These are phyloP conservation scores for Cnidoscolus chayamansa DNA, from an alignment of 441 rosid species.

Conservation along the genomic window DNA sequence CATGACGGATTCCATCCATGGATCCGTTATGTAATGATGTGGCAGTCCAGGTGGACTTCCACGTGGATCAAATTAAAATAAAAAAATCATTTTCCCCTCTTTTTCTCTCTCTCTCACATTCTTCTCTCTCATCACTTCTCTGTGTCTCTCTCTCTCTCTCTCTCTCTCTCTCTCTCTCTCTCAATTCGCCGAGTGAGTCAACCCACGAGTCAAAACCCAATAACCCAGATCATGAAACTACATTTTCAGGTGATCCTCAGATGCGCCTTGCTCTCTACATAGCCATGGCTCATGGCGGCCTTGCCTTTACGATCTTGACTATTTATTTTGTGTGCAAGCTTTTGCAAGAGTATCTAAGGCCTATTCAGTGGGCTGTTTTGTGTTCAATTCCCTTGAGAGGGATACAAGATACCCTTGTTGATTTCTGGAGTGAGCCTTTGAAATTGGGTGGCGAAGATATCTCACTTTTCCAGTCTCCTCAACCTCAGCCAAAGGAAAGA, in stretches of 20 bases:
- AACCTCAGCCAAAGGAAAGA: not conserved
- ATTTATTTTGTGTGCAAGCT: slow-evolving; percentile 72
- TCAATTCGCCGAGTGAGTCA: slow-evolving; percentile 15
- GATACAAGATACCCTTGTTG: slow-evolving; percentile 77
- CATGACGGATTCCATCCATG: no score
- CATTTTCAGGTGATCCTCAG: slow-evolving; percentile 14
- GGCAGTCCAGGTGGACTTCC: no score
- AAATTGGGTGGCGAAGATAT: not conserved
- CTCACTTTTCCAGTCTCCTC: no score
- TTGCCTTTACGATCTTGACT: slow-evolving; percentile 61
- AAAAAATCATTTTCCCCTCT: no score
- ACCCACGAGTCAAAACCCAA: slow-evolving; percentile 12
- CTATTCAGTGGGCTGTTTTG: slow-evolving; percentile 92
- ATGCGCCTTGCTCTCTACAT: no score
- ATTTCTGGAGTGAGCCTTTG: slow-evolving; percentile 82
- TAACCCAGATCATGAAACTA: slow-evolving; percentile 25
- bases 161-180: no score
- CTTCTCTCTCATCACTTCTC: no score
- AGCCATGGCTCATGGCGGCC: slow-evolving; percentile 54
- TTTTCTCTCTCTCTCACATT: no score
- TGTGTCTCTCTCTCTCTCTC: no score
- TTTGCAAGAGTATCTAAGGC: slow-evolving; percentile 75
- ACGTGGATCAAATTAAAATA: no score
- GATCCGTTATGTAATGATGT: no score
- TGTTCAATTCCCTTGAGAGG: slow-evolving; percentile 93